Evolutionary conservation across 495 filamentous ascomycete genomes (phyloP), one percentile per base, ranked within the genome.

Genomic region (Terfezia claveryi): DNA sequence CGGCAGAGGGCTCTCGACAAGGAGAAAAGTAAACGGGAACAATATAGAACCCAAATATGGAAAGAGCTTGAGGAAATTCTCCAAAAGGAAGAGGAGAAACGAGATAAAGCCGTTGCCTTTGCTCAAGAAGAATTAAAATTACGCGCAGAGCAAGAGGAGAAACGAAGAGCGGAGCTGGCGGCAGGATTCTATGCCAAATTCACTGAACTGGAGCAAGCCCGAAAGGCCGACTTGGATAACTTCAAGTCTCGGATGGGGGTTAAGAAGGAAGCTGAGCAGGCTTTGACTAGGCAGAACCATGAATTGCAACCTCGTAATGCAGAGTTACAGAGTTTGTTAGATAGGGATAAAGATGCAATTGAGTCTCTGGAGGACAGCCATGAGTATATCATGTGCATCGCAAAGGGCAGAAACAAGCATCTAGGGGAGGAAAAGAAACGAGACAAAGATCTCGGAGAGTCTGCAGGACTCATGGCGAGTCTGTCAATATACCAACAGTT

Each of bases 401-500:
- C 57, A 2, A 60, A 55, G 23, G 58, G 55, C 50, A 59, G 65
- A 23, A 65, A 59, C 55, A 55, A 50, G 5, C 59, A 62, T 8
- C 23, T 65, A 10, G 59, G 63, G 16, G 63, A 64, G 27, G 63
- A 65, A 52, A 65, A 65, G 57, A 65, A 50, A 37, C 58, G 38
- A 44, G 62, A 64, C 36, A 51, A 55, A 10, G 36, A 52, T 11
- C 54, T 64, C 7, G 63, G 64, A 51, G 10, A 46, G 12, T 14
- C 41, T 20, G 41, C 3, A 46, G 2, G 41, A 5, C 7, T 7
- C 7, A 32, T 32, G 27, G 7, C 27, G 27, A 14, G 14, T 20
- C 12, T 14, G 14, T 46, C 41, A 46, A 14, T 5, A 2, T 14
- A 14, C 17, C 17, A 1, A 3, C 41, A 46, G 4, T 8, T 14